Conservation (phyloP, 805 yeast species). For the Torulaspora microellipsoides region DNA sequence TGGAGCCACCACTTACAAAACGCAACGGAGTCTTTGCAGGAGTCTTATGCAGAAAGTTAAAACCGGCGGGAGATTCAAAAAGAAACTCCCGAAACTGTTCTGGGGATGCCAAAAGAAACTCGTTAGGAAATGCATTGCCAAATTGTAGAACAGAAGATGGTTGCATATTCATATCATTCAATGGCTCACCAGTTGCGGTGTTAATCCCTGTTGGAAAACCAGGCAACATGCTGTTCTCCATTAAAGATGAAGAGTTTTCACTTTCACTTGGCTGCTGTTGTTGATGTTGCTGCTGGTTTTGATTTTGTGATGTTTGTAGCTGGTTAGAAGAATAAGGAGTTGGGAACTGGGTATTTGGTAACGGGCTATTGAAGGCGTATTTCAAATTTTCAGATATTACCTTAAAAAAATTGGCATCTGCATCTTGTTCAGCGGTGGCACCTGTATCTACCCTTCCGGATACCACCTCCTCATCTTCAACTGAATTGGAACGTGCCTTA, state of each 20-base stretch:
- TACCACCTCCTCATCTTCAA: conserved; percentile 7
- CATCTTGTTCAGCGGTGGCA: conserved; percentile 13
- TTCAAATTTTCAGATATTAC: conserved; percentile 28
- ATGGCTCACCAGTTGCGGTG: conserved; percentile 15
- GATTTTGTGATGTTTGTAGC: conserved; percentile 7
- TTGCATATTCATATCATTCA: conserved; percentile 32
- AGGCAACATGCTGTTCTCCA: conserved; percentile 27
- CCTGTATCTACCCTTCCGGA: conserved; percentile 5
- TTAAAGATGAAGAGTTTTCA: conserved; percentile 23
- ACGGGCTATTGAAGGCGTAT: conserved; percentile 31
- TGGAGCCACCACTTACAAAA: conserved; percentile 17
- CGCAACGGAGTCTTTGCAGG: conserved; percentile 36
- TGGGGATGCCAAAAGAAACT: conserved; percentile 33
- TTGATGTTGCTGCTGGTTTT: conserved; percentile 4
- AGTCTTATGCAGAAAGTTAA: conserved; percentile 31
- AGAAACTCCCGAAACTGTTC: conserved; percentile 34
- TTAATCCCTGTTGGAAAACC: conserved; percentile 9
- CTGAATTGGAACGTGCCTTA: not conserved
- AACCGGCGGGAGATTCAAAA: conserved; percentile 32
- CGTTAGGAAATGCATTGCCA: conserved; percentile 24
- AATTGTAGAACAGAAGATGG: conserved; percentile 34
- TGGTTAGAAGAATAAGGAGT: conserved; percentile 33
- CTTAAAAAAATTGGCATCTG: conserved; percentile 29
- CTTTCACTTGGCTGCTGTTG: conserved; percentile 2
- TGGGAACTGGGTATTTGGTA: conserved; percentile 33